Base-by-base conservation (phyloP, 345 rosid genomes). In the Eucalyptus curtisii region DNA sequence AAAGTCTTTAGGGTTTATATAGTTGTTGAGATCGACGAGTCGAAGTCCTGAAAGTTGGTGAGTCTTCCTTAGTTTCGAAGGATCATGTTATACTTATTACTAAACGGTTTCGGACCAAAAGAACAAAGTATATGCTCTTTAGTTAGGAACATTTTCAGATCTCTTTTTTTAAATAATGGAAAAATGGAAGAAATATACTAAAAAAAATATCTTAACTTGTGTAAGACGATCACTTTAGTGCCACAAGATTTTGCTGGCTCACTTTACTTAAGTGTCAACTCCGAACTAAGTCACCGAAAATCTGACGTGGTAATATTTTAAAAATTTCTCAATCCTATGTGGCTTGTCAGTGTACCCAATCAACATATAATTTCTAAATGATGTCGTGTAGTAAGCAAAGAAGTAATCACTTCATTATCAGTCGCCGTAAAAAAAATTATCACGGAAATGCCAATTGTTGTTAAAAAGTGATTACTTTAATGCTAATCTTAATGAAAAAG, bases 241-340 rank as follows among this genome's bases (percentile, higher is more conserved):
- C 1, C 53, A 50, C 0, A 16, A 16, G 20, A 0, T 50, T 50
- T 50, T 0, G 3, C 0, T 16, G 8, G 22, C 22, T 50, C 22
- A 3, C 0, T 19, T 52, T 52, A 52, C 4, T 19, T 0, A 19
- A 52, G 55, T 52, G 10, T 19, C 4, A 52, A 7, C 24, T 52
- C 10, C 2, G 0, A 52, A 52, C 0, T 52, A 52, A 52, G 55
- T 52, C 0, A 0, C 0, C 10, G 0, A 52, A 52, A 52, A 52
- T 52, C 1, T 52, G 0, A 19, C 2, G 4, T 52, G 4, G 24
- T 52, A 52, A 52, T 52, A 52, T 19, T 52, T 52, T 0, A 52
- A 7, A 52, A 52, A 7, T 52, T 52, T 52, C 55, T 52, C 55
- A 17, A 52, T 52, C 57, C 4, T 52, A 52, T 2, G 1, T 7